Base-by-base conservation (phyloP, 176 grass and related monocot genomes). In the Carex pumila region DNA sequence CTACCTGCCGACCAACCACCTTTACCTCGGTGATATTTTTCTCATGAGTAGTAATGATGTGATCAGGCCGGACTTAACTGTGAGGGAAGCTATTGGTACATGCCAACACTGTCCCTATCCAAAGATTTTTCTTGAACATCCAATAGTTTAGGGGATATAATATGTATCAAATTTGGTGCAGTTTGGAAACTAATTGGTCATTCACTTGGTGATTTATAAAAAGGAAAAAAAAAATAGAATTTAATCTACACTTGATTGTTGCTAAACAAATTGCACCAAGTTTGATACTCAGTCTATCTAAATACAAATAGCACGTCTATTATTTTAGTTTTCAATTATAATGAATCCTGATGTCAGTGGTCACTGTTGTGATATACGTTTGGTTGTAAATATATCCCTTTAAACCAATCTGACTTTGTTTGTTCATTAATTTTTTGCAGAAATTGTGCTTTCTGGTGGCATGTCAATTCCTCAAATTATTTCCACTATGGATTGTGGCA, bases 71-170 rank as follows among this genome's bases (percentile, higher is more conserved):
- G 85, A 92, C 43, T 87, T 92, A 37, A 91, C 91, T 6, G 89
- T 95, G n/a, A 82, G 89, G 66, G 89, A 95, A 90, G 91, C 85
- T 58, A 97, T 97, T 56, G 91, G 94, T 97, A 85, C 25, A 57
- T 43, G 65, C 18, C 34, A 18, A 11, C 11, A 63, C 30, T 13
- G 0, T 15, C 14, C n/a, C 6, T 13, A 34, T 12, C 3, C 2
- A 73, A 43, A 31, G 21, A 8, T 17, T 19, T 49, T 53, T 50
- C 14, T 12, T 39, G 14, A 3, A 10, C 49, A 67, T n/a, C 0
- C 25, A 37, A 25, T 68, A 37, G 15, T 71, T 71, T 43, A 43
- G 7, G 67, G 13, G 17, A 71, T 31, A 65, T 12, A 22, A 10
- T 18, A 6, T 65, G 25, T 65, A 60, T 65, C 12, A 37, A 37